Conservation (phyloP, 805 yeast genomes). For the Yamadazyma scolyti region DNA sequence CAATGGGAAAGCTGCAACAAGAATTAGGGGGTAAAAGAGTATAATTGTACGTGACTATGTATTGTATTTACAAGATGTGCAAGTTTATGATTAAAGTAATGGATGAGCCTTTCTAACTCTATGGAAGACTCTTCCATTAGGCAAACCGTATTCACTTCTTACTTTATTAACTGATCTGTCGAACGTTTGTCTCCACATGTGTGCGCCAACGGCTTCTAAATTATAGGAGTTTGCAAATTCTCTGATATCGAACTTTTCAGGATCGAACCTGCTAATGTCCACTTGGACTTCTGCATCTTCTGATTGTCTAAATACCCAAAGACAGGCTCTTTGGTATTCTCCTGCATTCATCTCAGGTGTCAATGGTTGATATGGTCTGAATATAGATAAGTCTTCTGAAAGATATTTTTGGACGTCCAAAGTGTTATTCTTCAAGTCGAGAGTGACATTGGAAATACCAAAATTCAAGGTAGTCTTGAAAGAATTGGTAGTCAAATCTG, state of each 20-base stretch:
- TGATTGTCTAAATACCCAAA: slow-evolving; percentile 87
- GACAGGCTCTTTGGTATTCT: slow-evolving; percentile 74
- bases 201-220: slow-evolving; percentile 84
- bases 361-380: slow-evolving; percentile 71
- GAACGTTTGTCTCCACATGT: slow-evolving; percentile 82
- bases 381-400: slow-evolving; percentile 28
- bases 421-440: slow-evolving; percentile 55
- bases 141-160: slow-evolving; percentile 70
- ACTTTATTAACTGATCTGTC: slow-evolving; percentile 70
- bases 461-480: slow-evolving; percentile 72
- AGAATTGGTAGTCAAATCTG: slow-evolving; percentile 66
- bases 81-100: too few relatives aligned
- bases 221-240: slow-evolving; percentile 51
- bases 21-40: too few relatives aligned
- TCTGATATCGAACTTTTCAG: slow-evolving; percentile 63
- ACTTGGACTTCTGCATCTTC: slow-evolving; percentile 15
- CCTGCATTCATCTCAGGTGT: slow-evolving; percentile 80
- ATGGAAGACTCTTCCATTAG: slow-evolving; percentile 70
- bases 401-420: slow-evolving; percentile 44
- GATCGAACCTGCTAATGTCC: slow-evolving; percentile 3
- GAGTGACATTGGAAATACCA: slow-evolving; percentile 67
- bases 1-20: too few relatives aligned
- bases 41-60: too few relatives aligned
- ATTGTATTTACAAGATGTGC: too few relatives aligned
- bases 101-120: slow-evolving; percentile 46